Base-by-base conservation (phyloP, 2,329 filamentous ascomycete genomes). In the Colletotrichum gloeosporioides region DNA sequence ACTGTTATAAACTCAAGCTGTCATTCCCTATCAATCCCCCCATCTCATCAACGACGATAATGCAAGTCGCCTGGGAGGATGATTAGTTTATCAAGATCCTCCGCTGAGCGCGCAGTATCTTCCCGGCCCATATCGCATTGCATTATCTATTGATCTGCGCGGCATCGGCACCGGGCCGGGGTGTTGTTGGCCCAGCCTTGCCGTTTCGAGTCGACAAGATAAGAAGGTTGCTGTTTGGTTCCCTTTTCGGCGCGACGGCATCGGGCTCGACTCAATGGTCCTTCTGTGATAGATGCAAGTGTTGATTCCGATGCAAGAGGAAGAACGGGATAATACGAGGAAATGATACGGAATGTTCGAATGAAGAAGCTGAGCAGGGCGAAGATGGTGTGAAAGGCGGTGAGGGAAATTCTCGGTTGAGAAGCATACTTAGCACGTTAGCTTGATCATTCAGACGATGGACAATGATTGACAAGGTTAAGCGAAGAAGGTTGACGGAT, bases 81-180 rank as follows among this genome's bases (percentile, higher is more conserved):
- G 15, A 7, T 55, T 71, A 15, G 22, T 15, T 64, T 57, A 65
- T 71, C 59, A 53, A 31, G 36, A 34, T 66, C 22, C 16, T 27
- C 32, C 31, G 29, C 44, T 25, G 25, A 9, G 63, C 36, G 22
- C 22, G 25, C 29, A 31, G 44, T 53, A 53, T 49, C 25, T 53
- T 44, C 57, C 57, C 27, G 65, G 36, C 44, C 55, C 44, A 74
- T 74, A 74, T 76, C 70, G 44, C 22, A 25, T 34, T 76, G 71
- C 74, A 69, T 76, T 73, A 73, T 73, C 70, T 76, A 76, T 76
- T 69, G 74, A 64, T 64, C 72, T 76, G 74, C 74, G 70, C 34
- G 70, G 57, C 32, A 12, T 55, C 70, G 64, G 74, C 49, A 39
- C 62, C 57, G 49, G 72, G 57, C 59, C 74, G 64, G 70, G 57